phyloP scores from a whole-genome alignment of 2,329 filamentous ascomycete species.

The Aulographum hederae region DNA sequence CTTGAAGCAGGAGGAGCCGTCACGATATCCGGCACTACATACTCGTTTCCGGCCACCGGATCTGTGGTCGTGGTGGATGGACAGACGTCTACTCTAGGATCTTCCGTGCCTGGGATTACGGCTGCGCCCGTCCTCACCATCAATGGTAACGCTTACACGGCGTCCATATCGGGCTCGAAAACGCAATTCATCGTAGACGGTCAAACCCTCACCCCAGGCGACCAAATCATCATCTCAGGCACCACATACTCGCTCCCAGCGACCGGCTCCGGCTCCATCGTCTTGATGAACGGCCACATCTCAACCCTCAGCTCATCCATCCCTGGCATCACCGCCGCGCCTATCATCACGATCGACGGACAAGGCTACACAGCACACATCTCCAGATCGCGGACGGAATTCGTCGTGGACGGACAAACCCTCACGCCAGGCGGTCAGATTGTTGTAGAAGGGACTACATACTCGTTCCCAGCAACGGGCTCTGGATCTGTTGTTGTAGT shows the following conservation, averaged over 20 bases:
- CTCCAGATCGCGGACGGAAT: too few species aligned
- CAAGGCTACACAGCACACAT: too few species aligned
- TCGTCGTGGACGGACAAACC: slow-evolving; percentile 4
- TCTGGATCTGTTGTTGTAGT: slow-evolving; percentile 11
- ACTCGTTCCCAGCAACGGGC: slow-evolving; percentile 8
- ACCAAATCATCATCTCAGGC: slow-evolving; percentile 11
- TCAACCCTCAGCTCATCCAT: slow-evolving; percentile 1
- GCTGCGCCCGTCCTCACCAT: slow-evolving; percentile 11
- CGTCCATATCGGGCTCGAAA: slow-evolving; percentile 11
- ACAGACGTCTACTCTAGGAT: slow-evolving; percentile 1
- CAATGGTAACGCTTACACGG: slow-evolving; percentile 11
- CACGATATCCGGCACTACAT: slow-evolving; percentile 11
- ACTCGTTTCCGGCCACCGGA: slow-evolving; percentile 10
- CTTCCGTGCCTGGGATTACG: not conserved
- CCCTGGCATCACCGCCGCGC: slow-evolving; percentile 1
- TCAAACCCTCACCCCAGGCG: slow-evolving; percentile 11
- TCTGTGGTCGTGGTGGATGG: slow-evolving; percentile 3
- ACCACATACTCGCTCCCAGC: too few species aligned
- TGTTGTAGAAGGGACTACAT: slow-evolving; percentile 8
- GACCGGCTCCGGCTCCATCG: slow-evolving; percentile 14
- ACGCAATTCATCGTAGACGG: slow-evolving; percentile 11
- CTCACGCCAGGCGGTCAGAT: slow-evolving; percentile 6
- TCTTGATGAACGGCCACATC: slow-evolving; percentile 16
- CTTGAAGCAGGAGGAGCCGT: slow-evolving; percentile 14
- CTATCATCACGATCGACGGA: slow-evolving; percentile 13